Evolutionary conservation across 352 stramenopile genomes (phyloP).

Genomic region (Pythium scleroteichum): DNA sequence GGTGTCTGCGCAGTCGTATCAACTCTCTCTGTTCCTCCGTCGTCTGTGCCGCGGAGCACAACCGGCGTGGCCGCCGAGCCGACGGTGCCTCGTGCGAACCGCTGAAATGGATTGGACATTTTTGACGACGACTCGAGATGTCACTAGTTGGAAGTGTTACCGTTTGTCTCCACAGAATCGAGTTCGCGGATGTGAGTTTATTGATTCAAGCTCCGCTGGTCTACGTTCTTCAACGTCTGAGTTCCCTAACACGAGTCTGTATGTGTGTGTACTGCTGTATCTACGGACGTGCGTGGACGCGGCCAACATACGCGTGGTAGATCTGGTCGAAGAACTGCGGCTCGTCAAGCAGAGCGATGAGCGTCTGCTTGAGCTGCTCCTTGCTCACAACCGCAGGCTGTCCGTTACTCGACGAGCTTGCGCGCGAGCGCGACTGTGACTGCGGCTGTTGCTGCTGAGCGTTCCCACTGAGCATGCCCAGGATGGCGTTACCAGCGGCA

Average conservation of each 20-base stretch:
- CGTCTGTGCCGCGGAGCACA: neutral
- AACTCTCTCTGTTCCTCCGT: too few species aligned
- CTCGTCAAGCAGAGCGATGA: constrained; percentile 80
- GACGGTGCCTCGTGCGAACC: constrained; percentile 50
- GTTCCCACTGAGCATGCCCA: constrained; percentile 64
- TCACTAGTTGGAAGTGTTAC: constrained; percentile 10
- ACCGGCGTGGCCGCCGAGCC: neutral
- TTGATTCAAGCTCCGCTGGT: too few species aligned
- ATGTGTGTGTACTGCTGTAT: neutral
- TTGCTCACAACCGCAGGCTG: constrained; percentile 57
- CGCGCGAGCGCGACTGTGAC: constrained; percentile 17
- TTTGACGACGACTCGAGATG: neutral
- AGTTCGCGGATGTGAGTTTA: too few species aligned
- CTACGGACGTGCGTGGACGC: constrained; percentile 41
- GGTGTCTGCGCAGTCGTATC: neutral
- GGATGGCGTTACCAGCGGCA: constrained; percentile 75
- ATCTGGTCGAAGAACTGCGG: constrained; percentile 87
- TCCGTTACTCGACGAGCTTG: constrained; percentile 19
- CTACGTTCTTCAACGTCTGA: neutral
- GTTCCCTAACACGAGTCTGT: neutral
- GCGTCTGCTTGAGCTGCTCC: constrained; percentile 85
- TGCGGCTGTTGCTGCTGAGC: constrained; percentile 29
- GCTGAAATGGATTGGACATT: constrained; percentile 58
- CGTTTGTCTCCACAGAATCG: too few species aligned
- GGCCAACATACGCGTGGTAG: constrained; percentile 82